Conservation (phyloP, 78 protist species). For the Cavenderia fasciculata region DNA sequence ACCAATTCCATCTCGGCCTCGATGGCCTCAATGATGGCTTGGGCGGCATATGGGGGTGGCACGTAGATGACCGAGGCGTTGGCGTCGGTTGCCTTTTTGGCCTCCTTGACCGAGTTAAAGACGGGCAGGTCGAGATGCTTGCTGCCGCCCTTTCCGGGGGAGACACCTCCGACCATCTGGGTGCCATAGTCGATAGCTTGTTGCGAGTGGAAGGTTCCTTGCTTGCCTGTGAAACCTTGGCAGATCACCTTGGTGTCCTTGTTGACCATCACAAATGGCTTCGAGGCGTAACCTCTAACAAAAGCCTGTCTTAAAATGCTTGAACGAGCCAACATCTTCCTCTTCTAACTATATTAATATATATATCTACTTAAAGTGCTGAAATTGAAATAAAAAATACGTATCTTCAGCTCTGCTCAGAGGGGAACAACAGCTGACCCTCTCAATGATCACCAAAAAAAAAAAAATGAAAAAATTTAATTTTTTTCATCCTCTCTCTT, state of each 20-base stretch:
- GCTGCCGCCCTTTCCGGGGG: constrained; percentile 96
- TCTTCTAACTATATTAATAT: no score
- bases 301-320: no score
- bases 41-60: constrained; percentile 92
- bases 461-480: no score
- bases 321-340: no score
- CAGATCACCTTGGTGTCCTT: constrained; percentile 98
- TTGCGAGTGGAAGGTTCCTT: constrained; percentile 97
- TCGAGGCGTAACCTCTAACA: no score
- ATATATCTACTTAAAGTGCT: no score
- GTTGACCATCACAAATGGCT: constrained; percentile 81
- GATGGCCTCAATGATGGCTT: constrained; percentile 96
- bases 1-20: constrained; percentile 95
- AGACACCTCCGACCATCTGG: constrained; percentile 98
- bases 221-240: constrained; percentile 99
- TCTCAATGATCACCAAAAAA: no score
- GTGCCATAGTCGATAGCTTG: constrained; percentile 98
- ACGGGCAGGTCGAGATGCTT: constrained; percentile 95
- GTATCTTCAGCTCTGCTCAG: no score
- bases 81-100: constrained; percentile 89
- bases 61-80: constrained; percentile 97
- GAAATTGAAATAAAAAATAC: no score
- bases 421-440: no score
- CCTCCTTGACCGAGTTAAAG: constrained; percentile 94
- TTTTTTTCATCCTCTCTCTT: no score